Base-by-base conservation (phyloP, 2,329 filamentous ascomycete genomes). In the Hypoxylon sp. region DNA sequence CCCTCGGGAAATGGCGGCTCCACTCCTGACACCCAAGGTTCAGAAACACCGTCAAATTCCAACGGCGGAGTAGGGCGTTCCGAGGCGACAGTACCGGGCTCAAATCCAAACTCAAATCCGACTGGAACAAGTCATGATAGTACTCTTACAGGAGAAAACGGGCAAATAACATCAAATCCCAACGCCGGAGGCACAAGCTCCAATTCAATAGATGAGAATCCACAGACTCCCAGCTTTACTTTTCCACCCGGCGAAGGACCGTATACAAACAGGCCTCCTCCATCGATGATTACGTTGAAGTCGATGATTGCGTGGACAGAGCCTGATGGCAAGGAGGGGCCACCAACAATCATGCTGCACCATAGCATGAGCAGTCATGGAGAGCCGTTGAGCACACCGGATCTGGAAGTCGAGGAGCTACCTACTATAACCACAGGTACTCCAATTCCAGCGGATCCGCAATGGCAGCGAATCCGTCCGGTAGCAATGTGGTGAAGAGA, bases 241-340 rank as follows among this genome's bases (percentile, higher is more conserved):
- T 74, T 70, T 44, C 70, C 74, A n/a, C 67, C 75, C 2, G 73
- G 75, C 13, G 42, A 69, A 13, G 69, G 75, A 17, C 76, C 76
- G 19, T 78, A 78, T 47, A 74, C 72, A 29, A 71, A 71, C 11
- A 39, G 52, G 24, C 54, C 62, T 1, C 50, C 63, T 10, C 70
- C 71, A 31, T 70, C 74, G 10, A 71, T 73, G 69, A 75, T 70
- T 8, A 75, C 73, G 56, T 39, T 71, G 13, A 69, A 68, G 2
- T 74, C 72, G 5, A 73, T 75, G 71, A 48, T 75, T 11, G 69
- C 61, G n/a, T 72, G 72, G 75, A 64, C 51, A 11, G 70, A 72
- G 46, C 66, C 68, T 1, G 62, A 73, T 19, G 70, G 69, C 13
- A 66, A 57, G 11, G 31, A 57, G 37, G 72, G 70, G 11, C 51